These are phyloP conservation scores for Solanum habrochaites DNA, from an alignment of 257 asterid species.

Conservation along the genomic window DNA sequence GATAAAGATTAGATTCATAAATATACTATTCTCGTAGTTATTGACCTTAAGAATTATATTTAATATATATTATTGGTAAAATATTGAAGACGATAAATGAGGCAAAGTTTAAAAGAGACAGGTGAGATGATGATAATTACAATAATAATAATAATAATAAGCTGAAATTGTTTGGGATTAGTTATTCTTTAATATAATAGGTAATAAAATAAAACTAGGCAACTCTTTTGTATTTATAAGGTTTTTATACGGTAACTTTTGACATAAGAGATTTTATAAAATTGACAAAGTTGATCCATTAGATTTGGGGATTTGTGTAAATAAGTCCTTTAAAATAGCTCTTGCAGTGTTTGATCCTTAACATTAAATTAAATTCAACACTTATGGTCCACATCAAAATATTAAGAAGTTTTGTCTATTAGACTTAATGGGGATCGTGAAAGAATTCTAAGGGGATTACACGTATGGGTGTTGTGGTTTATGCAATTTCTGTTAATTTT, in stretches of 20 bases:
- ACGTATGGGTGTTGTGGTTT: too few species aligned
- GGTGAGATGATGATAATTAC: neutral
- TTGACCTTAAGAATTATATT: too few species aligned
- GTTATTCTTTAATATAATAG: too few species aligned
- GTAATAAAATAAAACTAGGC: neutral
- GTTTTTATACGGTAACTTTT: neutral
- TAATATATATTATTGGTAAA: too few species aligned
- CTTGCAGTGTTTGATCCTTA: neutral
- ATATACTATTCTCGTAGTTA: accelerated
- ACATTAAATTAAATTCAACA: neutral
- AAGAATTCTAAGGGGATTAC: too few species aligned
- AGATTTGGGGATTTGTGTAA: neutral
- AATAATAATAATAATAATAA: too few species aligned
- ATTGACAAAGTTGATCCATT: neutral
- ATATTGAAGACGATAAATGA: too few species aligned
- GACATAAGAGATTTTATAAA: neutral
- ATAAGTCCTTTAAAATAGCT: neutral
- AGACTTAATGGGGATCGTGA: too few species aligned
- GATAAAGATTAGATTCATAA: accelerated
- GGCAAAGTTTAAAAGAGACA: neutral
- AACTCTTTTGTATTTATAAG: neutral
- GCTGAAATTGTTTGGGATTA: too few species aligned
- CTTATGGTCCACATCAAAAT: neutral
- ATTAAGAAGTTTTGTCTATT: neutral
- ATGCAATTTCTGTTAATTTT: too few species aligned